These are phyloP conservation scores for Trametes hirsuta DNA, from an alignment of 1,284 basidiomycete species.

Conservation along the genomic window DNA sequence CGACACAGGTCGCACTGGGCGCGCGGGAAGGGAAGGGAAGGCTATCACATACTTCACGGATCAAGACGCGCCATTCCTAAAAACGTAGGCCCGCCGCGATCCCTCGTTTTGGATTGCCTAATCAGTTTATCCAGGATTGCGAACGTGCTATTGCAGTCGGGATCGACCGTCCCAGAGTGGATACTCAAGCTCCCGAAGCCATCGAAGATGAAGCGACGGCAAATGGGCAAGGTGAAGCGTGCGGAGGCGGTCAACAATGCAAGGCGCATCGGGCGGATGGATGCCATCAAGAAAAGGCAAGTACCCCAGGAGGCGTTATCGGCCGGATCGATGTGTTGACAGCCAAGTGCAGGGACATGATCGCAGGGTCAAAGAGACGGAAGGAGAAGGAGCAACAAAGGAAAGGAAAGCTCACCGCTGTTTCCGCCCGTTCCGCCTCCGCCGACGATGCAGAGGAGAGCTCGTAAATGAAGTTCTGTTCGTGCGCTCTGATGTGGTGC, in stretches of 20 bases:
- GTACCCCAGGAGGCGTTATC: slow-evolving; percentile 22
- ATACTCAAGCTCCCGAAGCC: slow-evolving; percentile 87
- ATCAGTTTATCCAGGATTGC: slow-evolving; percentile 67
- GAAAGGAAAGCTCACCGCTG: slow-evolving; percentile 9
- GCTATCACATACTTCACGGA: slow-evolving; percentile 97
- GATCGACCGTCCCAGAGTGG: slow-evolving; percentile 89
- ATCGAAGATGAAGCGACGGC: slow-evolving; percentile 83
- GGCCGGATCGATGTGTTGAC: slow-evolving; percentile 15
- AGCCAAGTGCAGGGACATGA: slow-evolving; percentile 61
- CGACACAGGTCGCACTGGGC: slow-evolving; percentile 79
- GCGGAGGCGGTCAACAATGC: slow-evolving; percentile 77
- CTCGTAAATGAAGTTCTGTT: slow-evolving; percentile 19
- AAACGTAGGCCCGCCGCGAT: slow-evolving; percentile 64
- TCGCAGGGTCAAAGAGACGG: slow-evolving; percentile 69
- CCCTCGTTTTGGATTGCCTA: background rate
- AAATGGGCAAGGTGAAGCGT: slow-evolving; percentile 85
- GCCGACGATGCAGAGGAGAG: slow-evolving; percentile 9
- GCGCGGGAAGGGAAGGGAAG: slow-evolving; percentile 89
- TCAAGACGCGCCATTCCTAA: slow-evolving; percentile 90
- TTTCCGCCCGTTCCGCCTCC: background rate
- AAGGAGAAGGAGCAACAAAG: slow-evolving; percentile 40
- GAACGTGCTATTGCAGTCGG: slow-evolving; percentile 91
- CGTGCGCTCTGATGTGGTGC: slow-evolving; percentile 21
- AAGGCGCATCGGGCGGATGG: slow-evolving; percentile 69
- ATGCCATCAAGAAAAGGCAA: slow-evolving; percentile 76